phyloP scores from a whole-genome alignment of 1,284 basidiomycete genomes.

The Marasmius fiardii region DNA sequence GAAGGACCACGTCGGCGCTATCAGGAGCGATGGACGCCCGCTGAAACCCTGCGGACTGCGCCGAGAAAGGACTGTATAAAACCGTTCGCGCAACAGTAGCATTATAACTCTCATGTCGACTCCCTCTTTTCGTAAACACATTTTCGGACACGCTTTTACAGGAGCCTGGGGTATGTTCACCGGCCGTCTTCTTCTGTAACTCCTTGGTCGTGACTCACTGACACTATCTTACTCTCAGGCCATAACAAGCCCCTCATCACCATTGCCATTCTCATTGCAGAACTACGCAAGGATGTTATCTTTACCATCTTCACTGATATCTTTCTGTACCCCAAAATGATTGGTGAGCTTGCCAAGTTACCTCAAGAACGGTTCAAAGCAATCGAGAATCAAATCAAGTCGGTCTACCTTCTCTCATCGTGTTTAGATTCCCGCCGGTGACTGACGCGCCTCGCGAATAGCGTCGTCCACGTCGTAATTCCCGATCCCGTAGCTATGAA shows the following conservation, averaged over 20 bases:
- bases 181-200: too few species aligned
- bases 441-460: too few species aligned
- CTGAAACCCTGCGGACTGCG: too few species aligned
- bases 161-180: too few species aligned
- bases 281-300: not conserved
- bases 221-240: not conserved
- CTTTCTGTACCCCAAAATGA: not conserved
- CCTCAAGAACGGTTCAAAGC: not conserved
- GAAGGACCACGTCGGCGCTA: too few species aligned
- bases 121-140: too few species aligned
- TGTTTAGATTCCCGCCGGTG: not conserved
- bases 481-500: not conserved
- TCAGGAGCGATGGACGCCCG: too few species aligned
- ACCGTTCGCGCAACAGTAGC: too few species aligned
- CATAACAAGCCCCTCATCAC: slow-evolving; percentile 2
- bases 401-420: not conserved
- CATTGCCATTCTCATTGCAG: not conserved
- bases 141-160: too few species aligned
- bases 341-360: not conserved
- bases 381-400: not conserved
- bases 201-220: too few species aligned
- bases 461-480: not conserved
- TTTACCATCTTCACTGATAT: not conserved
- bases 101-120: too few species aligned
- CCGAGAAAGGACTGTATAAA: too few species aligned